A percentile compares a stretch with the other conserved stretches of the same genome.
phyloP scores from a whole-genome alignment of 257 asterid species.

The Penstemon barbatus region DNA sequence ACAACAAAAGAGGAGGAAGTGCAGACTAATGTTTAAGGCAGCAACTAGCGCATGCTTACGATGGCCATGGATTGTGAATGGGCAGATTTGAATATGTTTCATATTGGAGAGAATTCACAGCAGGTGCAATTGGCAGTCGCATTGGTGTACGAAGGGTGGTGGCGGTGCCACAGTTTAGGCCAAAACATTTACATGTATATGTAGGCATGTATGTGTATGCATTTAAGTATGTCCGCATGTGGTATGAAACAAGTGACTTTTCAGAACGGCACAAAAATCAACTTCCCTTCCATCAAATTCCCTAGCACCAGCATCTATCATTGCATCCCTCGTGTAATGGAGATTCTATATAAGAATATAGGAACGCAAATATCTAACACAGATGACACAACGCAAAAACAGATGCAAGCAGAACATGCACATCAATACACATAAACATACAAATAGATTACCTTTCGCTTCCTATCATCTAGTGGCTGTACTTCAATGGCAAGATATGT shows the following conservation, averaged over 20 bases:
- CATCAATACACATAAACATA: conserved; percentile 10
- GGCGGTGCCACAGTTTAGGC: not conserved
- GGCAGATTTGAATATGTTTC: too few species aligned
- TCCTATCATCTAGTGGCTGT: conserved; percentile 93
- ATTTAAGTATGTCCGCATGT: not conserved
- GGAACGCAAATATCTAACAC: conserved; percentile 8
- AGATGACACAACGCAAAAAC: not conserved
- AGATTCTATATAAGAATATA: not conserved
- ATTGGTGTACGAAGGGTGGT: too few species aligned
- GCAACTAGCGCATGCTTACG: too few species aligned
- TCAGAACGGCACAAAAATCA: not conserved
- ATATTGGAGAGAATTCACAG: too few species aligned
- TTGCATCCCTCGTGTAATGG: not conserved
- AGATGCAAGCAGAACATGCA: not conserved
- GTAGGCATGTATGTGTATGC: not conserved
- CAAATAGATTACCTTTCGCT: conserved; percentile 71
- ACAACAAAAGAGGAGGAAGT: too few species aligned
- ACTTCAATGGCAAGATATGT: conserved; percentile 95
- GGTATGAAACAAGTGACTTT: not conserved
- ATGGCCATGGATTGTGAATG: too few species aligned
- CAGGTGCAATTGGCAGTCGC: too few species aligned
- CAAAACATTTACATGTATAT: not conserved
- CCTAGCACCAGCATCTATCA: not conserved
- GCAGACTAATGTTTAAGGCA: too few species aligned
- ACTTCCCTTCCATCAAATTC: not conserved